Conservation (phyloP, 2,329 filamentous ascomycete genomes). For the Pseudogymnoascus sp. region DNA sequence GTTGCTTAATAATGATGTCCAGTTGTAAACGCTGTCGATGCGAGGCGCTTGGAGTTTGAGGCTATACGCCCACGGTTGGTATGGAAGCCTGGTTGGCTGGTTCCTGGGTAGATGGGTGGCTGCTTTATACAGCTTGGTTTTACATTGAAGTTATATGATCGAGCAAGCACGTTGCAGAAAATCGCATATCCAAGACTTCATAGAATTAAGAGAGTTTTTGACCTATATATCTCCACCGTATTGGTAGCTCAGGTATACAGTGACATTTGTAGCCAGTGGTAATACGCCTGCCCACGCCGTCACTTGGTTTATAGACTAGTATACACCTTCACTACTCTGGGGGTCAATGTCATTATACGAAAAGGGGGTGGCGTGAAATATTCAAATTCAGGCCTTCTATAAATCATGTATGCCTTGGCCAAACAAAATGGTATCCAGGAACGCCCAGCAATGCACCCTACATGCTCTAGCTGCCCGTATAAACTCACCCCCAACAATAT, state of each 20-base stretch:
- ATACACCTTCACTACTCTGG: not conserved
- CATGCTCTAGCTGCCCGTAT: constrained; percentile 1
- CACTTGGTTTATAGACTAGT: not conserved
- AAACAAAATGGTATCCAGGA: constrained; percentile 8
- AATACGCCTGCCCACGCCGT: not conserved
- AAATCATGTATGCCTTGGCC: not conserved
- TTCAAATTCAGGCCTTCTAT: not conserved
- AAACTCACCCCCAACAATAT: not conserved
- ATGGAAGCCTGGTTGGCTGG: constrained; percentile 5
- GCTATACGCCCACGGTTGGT: not conserved
- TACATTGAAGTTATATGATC: not conserved
- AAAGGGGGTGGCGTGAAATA: not conserved
- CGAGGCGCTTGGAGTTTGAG: constrained; percentile 5
- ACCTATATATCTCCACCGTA: not conserved
- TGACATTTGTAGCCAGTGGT: not conserved
- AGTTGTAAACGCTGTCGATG: constrained; percentile 51
- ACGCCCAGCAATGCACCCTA: not conserved
- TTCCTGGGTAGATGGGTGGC: not conserved
- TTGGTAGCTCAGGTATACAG: not conserved
- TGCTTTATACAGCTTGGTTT: not conserved
- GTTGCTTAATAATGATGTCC: constrained; percentile 77
- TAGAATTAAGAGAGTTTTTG: not conserved
- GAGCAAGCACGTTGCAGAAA: not conserved
- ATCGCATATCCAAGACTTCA: not conserved
- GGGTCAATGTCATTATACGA: not conserved